Conservation (phyloP, 2,329 filamentous ascomycete species). For the Diaporthe capsici region DNA sequence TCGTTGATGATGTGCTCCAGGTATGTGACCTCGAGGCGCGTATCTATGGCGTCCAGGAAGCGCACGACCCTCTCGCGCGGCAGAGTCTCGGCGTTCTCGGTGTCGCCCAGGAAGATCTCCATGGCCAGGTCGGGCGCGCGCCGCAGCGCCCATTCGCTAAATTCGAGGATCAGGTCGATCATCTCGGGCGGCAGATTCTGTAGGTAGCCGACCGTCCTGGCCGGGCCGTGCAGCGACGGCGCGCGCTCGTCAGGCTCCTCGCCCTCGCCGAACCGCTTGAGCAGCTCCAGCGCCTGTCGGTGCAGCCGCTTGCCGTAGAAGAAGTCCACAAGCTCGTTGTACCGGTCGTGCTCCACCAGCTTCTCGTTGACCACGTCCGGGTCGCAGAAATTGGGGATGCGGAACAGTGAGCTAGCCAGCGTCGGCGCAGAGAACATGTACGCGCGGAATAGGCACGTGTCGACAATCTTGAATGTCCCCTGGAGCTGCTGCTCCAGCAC, state of each 20-base stretch:
- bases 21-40: constrained; percentile 82
- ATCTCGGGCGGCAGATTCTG: constrained; percentile 88
- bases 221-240: constrained; percentile 80
- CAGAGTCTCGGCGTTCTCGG: constrained; percentile 92
- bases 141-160: constrained; percentile 88
- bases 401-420: constrained; percentile 90
- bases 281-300: constrained; percentile 84
- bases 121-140: constrained; percentile 82
- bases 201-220: constrained; percentile 89
- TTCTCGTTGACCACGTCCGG: constrained; percentile 95
- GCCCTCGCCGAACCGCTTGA: constrained; percentile 83
- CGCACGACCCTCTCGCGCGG: constrained; percentile 81
- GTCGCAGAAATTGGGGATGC: constrained; percentile 97
- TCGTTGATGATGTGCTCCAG: constrained; percentile 93
- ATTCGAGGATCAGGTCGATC: constrained; percentile 92
- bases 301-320: constrained; percentile 96
- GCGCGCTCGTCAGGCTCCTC: constrained; percentile 64
- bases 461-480: constrained; percentile 85
- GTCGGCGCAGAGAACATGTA: constrained; percentile 94
- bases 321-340: constrained; percentile 97
- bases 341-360: constrained; percentile 87
- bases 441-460: constrained; percentile 93
- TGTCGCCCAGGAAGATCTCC: constrained; percentile 94
- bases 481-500: constrained; percentile 80
- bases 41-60: constrained; percentile 80